These are phyloP conservation scores for Hordeum marinum DNA, from an alignment of 176 grass and related monocot genomes.

Conservation along the genomic window DNA sequence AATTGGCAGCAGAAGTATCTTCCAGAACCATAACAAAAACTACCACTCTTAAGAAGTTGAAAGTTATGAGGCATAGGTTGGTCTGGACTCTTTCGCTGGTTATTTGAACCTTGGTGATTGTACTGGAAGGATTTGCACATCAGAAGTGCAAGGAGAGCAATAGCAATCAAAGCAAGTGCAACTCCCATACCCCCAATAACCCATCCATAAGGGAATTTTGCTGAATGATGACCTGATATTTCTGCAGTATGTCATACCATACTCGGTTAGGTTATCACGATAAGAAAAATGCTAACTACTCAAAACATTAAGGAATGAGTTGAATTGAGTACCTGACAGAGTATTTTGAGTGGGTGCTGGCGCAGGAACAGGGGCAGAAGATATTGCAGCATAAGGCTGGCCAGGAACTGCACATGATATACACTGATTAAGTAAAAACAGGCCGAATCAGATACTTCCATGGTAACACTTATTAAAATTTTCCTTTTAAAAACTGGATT, in stretches of 20 bases:
- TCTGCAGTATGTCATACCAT: conserved; percentile 48
- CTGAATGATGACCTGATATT: conserved; percentile 38
- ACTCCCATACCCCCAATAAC: conserved; percentile 90
- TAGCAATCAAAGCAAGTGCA: conserved; percentile 73
- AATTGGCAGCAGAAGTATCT: conserved; percentile 83
- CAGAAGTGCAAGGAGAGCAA: conserved; percentile 60
- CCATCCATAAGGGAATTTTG: conserved; percentile 90
- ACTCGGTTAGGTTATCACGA: conserved; percentile 17
- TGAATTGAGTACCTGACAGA: conserved; percentile 51
- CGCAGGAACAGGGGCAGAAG: conserved; percentile 35
- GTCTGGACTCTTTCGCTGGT: conserved; percentile 52
- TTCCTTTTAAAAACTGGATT: background rate
- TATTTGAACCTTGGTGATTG: conserved; percentile 42
- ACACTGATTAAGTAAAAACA: background rate
- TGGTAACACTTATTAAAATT: background rate
- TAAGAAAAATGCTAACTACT: background rate
- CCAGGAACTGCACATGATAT: conserved; percentile 66
- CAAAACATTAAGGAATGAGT: conserved; percentile 1
- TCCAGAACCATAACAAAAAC: conserved; percentile 92
- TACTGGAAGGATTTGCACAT: conserved; percentile 57
- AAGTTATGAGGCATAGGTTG: conserved; percentile 62
- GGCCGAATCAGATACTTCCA: background rate
- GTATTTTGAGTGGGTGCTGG: conserved; percentile 47
- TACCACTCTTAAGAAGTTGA: conserved; percentile 79
- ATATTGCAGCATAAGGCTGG: conserved; percentile 40